Conservation (phyloP, 2,329 filamentous ascomycete genomes). For the Chaetomium strumarium region DNA sequence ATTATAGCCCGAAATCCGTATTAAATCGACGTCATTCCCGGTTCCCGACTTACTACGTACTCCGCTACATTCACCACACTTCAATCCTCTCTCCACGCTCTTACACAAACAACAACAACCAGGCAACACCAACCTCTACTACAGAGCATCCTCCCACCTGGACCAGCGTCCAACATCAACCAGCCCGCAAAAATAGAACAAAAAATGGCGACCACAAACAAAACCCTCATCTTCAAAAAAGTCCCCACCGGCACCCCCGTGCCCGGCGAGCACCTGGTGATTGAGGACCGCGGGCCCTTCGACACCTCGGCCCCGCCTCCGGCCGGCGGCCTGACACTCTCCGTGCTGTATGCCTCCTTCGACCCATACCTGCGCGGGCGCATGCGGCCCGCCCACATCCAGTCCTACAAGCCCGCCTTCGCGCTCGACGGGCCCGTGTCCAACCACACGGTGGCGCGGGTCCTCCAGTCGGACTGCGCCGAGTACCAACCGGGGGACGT, state of each 20-base stretch:
- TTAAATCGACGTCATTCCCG: too few relatives aligned
- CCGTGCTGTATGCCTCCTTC: conserved; percentile 69
- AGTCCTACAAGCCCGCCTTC: conserved; percentile 65
- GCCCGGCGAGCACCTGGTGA: conserved; percentile 60
- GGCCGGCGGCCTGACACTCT: conserved; percentile 60
- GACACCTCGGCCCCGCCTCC: conserved; percentile 57
- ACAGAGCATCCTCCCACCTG: too few relatives aligned
- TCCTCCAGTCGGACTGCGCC: conserved; percentile 59
- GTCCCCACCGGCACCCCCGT: conserved; percentile 62
- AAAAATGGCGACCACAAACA: conserved; percentile 46
- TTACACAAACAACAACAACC: too few relatives aligned
- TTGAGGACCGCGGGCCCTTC: conserved; percentile 58
- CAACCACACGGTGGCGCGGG: conserved; percentile 59
- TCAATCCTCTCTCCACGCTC: too few relatives aligned
- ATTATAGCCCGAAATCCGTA: too few relatives aligned
- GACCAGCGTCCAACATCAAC: too few relatives aligned
- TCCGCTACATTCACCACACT: too few relatives aligned
- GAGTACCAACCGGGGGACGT: conserved; percentile 64
- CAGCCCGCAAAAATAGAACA: background rate
- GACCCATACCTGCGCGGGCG: conserved; percentile 81
- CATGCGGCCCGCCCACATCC: conserved; percentile 59
- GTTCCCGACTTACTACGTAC: too few relatives aligned
- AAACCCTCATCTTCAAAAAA: conserved; percentile 67
- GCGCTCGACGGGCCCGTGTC: conserved; percentile 56
- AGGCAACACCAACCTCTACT: too few relatives aligned